Percentiles rank a stretch among this genome's conserved stretches.
phyloP scores from a whole-genome alignment of 179 eudicot species.

The Beta lomatogona region DNA sequence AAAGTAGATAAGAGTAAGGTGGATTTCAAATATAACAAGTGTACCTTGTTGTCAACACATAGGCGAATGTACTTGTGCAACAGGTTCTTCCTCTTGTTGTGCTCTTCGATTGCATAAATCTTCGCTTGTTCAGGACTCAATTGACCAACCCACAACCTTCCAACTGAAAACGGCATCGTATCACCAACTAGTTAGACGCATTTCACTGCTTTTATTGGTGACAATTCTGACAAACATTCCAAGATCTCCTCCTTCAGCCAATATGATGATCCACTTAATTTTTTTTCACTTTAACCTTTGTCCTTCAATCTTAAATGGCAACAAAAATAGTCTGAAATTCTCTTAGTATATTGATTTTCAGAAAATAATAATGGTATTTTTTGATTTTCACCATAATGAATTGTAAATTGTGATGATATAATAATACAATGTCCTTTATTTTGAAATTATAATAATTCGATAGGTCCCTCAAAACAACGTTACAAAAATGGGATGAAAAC shows the following conservation, averaged over 20 bases:
- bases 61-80: constrained; percentile 54
- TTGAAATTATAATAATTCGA: too few species aligned
- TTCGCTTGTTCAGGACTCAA: constrained; percentile 54
- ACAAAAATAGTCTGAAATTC: neutral
- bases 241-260: neutral
- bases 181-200: neutral
- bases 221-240: neutral
- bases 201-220: neutral
- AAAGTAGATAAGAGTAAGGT: too few species aligned
- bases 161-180: constrained; percentile 43
- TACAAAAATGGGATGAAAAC: too few species aligned
- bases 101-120: constrained; percentile 51
- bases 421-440: too few species aligned
- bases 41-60: constrained; percentile 54
- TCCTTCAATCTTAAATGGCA: neutral
- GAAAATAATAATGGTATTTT: neutral
- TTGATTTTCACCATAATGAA: too few species aligned
- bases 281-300: neutral
- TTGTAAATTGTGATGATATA: too few species aligned
- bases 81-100: constrained; percentile 45
- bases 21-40: too few species aligned
- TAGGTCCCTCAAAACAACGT: too few species aligned
- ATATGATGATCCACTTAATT: neutral
- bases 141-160: constrained; percentile 60
- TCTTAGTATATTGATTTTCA: neutral